Conservation (phyloP, 1,284 basidiomycete genomes). For the Agaricales sp. region DNA sequence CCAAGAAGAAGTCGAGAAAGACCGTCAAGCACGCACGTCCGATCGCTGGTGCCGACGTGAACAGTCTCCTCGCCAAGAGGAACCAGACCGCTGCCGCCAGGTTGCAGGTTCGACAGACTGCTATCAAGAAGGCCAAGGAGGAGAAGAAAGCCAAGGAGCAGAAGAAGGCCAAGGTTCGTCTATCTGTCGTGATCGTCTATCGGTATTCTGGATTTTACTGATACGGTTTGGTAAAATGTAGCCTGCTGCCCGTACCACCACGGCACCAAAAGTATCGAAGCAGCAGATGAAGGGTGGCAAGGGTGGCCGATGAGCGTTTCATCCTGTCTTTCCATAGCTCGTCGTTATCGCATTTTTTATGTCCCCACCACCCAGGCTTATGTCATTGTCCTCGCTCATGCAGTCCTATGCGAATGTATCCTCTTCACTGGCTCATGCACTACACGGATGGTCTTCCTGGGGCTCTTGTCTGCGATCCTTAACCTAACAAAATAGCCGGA, state of each 20-base stretch:
- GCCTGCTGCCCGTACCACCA: constrained; percentile 43
- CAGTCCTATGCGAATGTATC: no score
- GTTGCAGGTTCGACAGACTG: constrained; percentile 70
- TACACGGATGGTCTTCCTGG: no score
- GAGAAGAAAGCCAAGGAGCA: constrained; percentile 96
- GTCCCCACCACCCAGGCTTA: no score
- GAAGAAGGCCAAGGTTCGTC: constrained; percentile 79
- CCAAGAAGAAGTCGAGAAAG: constrained; percentile 96
- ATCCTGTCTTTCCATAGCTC: no score
- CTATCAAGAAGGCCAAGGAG: constrained; percentile 87
- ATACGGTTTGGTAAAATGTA: no score
- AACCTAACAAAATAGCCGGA: no score
- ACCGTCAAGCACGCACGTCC: constrained; percentile 98
- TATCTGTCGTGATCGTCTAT: no score
- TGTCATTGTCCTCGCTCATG: no score
- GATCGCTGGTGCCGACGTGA: constrained; percentile 93
- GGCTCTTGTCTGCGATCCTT: no score
- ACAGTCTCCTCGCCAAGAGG: constrained; percentile 83
- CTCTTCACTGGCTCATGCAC: no score
- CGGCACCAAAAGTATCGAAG: constrained; percentile 84
- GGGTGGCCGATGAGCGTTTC: constrained; percentile 54
- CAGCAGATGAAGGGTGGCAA: constrained; percentile 92
- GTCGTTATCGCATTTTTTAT: no score
- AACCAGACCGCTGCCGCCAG: constrained; percentile 88
- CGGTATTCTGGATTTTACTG: no score